Conservation (phyloP, 2,329 filamentous ascomycete species). For the Fusarium torreyae region DNA sequence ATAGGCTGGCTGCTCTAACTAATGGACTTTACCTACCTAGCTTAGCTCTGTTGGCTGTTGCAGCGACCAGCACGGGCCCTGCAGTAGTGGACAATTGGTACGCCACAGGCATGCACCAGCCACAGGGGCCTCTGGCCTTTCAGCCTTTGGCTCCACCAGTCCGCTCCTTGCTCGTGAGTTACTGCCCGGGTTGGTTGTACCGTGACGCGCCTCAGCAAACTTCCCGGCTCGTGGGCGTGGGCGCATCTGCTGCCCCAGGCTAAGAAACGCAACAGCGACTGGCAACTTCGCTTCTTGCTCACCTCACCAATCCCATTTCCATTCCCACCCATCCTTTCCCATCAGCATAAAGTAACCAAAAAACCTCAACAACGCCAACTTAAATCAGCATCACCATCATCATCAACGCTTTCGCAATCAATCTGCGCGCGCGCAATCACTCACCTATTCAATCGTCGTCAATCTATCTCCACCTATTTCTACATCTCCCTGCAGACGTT, state of each 20-base stretch:
- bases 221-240: constrained; percentile 43
- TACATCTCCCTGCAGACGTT: constrained; percentile 36
- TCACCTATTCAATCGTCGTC: constrained; percentile 29
- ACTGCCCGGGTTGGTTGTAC: constrained; percentile 40
- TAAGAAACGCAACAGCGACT: constrained; percentile 41
- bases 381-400: constrained; percentile 27
- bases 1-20: constrained; percentile 12
- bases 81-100: not conserved
- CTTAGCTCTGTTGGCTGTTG: constrained; percentile 41
- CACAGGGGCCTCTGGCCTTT: constrained; percentile 17
- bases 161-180: constrained; percentile 33
- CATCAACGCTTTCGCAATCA: constrained; percentile 37
- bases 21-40: constrained; percentile 9
- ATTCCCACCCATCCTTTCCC: constrained; percentile 17
- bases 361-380: constrained; percentile 12
- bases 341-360: constrained; percentile 18
- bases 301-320: constrained; percentile 13
- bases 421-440: constrained; percentile 28
- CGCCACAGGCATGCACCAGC: constrained; percentile 33
- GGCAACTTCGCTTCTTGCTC: constrained; percentile 43
- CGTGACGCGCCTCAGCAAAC: constrained; percentile 48
- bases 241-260: constrained; percentile 42
- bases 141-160: constrained; percentile 15
- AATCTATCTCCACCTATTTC: constrained; percentile 18
- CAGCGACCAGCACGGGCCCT: constrained; percentile 43